Evolutionary conservation across 202 grass and related monocot genomes (phyloP).

Genomic region (Carex arenaria): DNA sequence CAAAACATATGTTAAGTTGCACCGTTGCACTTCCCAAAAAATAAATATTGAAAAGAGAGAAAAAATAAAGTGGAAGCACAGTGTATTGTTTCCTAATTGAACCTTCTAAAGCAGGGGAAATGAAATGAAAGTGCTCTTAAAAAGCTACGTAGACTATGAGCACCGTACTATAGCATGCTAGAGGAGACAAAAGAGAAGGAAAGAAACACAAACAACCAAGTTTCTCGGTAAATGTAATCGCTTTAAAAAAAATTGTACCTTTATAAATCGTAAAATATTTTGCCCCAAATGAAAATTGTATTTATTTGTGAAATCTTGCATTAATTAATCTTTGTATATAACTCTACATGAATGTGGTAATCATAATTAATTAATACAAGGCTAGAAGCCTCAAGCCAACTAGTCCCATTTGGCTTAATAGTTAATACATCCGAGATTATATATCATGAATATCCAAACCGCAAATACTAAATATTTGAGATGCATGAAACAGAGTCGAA

Average conservation of each 20-base stretch:
- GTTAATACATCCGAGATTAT: not conserved
- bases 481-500: not conserved
- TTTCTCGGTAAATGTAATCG: constrained; percentile 18
- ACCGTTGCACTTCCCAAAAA: constrained; percentile 10
- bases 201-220: constrained; percentile 6
- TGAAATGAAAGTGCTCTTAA: constrained; percentile 11
- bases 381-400: not conserved
- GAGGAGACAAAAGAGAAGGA: constrained; percentile 11
- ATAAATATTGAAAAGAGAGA: not conserved
- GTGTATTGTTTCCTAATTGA: constrained; percentile 5
- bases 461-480: not conserved
- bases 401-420: not conserved
- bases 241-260: not conserved
- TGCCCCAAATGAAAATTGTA: not conserved
- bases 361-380: not conserved
- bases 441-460: not conserved
- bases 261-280: not conserved
- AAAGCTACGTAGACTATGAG: constrained; percentile 21
- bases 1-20: constrained; percentile 6
- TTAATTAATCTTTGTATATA: not conserved
- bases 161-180: constrained; percentile 22
- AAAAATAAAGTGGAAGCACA: constrained; percentile 22
- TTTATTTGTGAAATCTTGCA: not conserved
- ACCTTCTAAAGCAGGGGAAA: constrained; percentile 21
- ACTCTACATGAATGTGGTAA: not conserved